Evolutionary conservation across 257 asterid genomes (phyloP).

Genomic region (Nicotiana obtusifolia): DNA sequence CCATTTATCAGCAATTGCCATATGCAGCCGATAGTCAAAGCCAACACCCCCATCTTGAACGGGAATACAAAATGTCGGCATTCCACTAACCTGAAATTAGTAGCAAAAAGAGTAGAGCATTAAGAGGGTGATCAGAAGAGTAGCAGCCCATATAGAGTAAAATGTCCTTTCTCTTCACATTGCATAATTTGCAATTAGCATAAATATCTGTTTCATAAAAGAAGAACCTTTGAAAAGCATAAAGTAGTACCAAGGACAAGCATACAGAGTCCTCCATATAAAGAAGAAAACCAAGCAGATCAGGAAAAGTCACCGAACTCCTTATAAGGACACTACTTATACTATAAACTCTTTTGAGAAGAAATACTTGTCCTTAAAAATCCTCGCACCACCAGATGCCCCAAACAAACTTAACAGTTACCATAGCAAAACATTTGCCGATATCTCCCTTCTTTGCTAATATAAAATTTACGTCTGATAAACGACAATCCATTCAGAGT

Average conservation of each 20-base stretch:
- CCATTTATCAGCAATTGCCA: constrained; percentile 99
- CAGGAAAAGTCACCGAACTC: neutral
- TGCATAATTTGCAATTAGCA: neutral
- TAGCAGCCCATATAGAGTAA: neutral
- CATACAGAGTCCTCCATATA: neutral
- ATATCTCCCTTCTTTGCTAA: neutral
- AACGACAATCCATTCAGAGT: neutral
- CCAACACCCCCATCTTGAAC: constrained; percentile 96
- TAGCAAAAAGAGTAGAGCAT: constrained; percentile 6
- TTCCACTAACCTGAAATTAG: constrained; percentile 87
- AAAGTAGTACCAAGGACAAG: neutral
- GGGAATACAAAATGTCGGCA: constrained; percentile 90
- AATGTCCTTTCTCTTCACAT: neutral
- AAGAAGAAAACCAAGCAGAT: neutral
- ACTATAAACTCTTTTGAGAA: neutral
- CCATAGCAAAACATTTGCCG: neutral
- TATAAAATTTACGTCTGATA: neutral
- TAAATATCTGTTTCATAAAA: neutral
- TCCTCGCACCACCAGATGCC: neutral
- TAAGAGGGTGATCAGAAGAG: constrained; percentile 14
- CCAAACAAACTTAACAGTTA: neutral
- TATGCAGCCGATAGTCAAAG: constrained; percentile 94
- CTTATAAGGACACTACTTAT: neutral
- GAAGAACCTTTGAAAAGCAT: neutral
- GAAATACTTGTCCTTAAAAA: neutral